Evolutionary conservation across 1,284 basidiomycete genomes (phyloP).

Genomic region (Ustilago tritici): DNA sequence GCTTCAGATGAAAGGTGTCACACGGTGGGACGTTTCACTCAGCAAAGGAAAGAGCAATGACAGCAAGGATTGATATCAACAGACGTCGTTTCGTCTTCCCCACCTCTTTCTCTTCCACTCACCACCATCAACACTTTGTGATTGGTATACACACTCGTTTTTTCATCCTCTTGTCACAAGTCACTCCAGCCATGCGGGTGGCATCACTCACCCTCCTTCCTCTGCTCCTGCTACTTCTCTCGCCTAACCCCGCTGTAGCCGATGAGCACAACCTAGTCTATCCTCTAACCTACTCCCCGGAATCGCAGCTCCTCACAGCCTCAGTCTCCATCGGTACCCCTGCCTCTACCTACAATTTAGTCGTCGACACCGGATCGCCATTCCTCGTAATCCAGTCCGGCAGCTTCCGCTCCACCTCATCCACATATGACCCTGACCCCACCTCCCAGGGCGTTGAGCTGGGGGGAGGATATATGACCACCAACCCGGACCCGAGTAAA

Average conservation of each 20-base stretch:
- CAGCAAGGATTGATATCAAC: neutral
- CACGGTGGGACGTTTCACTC: neutral
- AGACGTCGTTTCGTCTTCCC: neutral
- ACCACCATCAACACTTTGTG: too few relatives aligned
- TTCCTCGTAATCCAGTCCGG: slow-evolving; percentile 24
- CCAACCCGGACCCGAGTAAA: slow-evolving; percentile 3
- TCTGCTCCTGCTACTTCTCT: neutral
- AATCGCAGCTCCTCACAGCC: slow-evolving; percentile 22
- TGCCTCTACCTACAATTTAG: slow-evolving; percentile 22
- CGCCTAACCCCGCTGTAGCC: neutral
- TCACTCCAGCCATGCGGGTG: neutral
- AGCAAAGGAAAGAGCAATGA: neutral
- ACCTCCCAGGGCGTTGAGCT: neutral
- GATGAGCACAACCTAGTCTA: slow-evolving; percentile 21
- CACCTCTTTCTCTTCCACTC: neutral
- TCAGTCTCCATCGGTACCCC: slow-evolving; percentile 20
- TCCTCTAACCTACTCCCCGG: slow-evolving; percentile 19
- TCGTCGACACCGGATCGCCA: slow-evolving; percentile 41
- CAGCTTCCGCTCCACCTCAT: neutral
- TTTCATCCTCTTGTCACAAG: too few relatives aligned
- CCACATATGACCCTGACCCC: slow-evolving; percentile 16
- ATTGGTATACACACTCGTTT: neutral
- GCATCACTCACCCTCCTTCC: neutral
- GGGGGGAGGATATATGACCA: slow-evolving; percentile 16
- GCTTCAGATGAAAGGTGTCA: neutral